These are phyloP conservation scores for Albizia julibrissin DNA, from an alignment of 306 rosid species.

Conservation along the genomic window DNA sequence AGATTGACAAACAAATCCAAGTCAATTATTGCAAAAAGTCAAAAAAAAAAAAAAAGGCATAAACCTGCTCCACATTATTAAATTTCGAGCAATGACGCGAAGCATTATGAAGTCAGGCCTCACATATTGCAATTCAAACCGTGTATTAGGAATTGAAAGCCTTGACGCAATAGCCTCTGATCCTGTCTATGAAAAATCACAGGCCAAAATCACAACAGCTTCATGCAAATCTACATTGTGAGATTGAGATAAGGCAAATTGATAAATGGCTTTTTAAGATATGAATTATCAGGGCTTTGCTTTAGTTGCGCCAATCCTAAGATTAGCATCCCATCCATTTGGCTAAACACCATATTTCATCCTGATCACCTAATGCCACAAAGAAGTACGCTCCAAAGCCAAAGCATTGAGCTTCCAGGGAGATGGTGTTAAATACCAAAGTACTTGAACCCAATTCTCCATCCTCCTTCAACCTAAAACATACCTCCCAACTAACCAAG, in stretches of 20 bases:
- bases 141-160: constrained; percentile 80
- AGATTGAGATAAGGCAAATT: constrained; percentile 10
- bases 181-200: constrained; percentile 70
- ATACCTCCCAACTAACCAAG: neutral
- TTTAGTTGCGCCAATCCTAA: neutral
- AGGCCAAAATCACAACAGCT: constrained; percentile 34
- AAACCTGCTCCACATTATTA: constrained; percentile 99
- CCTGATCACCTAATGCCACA: neutral
- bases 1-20: constrained; percentile 33
- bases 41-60: constrained; percentile 17
- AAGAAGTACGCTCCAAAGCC: neutral
- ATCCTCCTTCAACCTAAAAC: neutral
- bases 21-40: constrained; percentile 27
- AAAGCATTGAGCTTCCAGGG: neutral
- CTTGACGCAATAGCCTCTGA: constrained; percentile 82
- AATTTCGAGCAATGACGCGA: constrained; percentile 88
- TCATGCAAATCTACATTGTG: constrained; percentile 16
- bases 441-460: neutral
- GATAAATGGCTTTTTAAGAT: constrained; percentile 6
- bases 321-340: neutral
- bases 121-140: constrained; percentile 90
- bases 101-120: constrained; percentile 99
- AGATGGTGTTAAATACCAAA: neutral
- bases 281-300: neutral
- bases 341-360: neutral